Base-by-base conservation (phyloP, 768 basidiomycete species). In the Ramaria sp. region DNA sequence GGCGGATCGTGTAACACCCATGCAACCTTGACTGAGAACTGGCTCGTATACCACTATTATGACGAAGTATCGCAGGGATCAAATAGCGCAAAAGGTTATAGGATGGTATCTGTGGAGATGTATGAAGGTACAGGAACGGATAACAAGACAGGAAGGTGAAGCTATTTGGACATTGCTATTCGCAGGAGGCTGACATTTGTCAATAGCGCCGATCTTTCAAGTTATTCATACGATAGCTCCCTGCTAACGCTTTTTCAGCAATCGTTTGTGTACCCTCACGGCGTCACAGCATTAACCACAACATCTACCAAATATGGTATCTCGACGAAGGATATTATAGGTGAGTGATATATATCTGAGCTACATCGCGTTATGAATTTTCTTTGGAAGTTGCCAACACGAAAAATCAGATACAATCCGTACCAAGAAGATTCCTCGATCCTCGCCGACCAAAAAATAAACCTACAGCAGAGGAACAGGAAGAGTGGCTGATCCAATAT, bases 261-360 rank as follows among this genome's bases (percentile, higher is more conserved):
- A 64, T 74, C 85, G 0, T 95, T 79, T 68, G 70, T 88, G 27
- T 78, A 87, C 60, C 83, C 88, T 0, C 72, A 79, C 56, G 83
- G 75, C 2, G 75, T 95, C 33, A 82, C 79, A 6, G 80, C 88
- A 4, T 67, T 97, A 20, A 69, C 83, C 0, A 76, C 84, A 7
- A 95, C 95, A 0, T 78, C 77, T 17, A 96, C 94, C 0, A 90
- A 87, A 69, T 91, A 84, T 60, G 94, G 95, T 0, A 90, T 97
- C 59, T 80, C 90, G 0, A 78, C 78, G 51, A 92, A 89, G 66
- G 90, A 96, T 64, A 70, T 97, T 27, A 83, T 98, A 50, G 79
- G 94, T 93, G 59, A 19, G 81, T 74, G n/a, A 17, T 15, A 37
- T 59, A 10, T 55, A 38, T 13, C 41, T 27, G 27, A 17, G 7